Evolutionary conservation across 148 eudicot species (phyloP), one percentile per base, ranked within the genome.

Genomic region (Mesembryanthemum crystallinum): DNA sequence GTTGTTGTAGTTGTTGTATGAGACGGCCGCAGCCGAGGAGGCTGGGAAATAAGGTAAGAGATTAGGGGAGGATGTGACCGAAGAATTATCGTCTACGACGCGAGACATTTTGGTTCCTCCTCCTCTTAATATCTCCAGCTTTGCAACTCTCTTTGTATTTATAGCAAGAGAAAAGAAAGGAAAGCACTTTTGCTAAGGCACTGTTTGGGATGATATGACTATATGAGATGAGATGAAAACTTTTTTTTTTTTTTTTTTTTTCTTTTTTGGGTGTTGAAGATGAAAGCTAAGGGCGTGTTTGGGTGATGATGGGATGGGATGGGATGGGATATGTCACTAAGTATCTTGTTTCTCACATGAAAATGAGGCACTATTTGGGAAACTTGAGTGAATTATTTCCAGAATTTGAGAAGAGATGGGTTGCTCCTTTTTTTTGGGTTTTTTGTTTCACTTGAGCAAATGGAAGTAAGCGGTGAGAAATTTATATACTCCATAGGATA

Each of bases 71-170:
- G 82, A 80, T 5, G 83, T 64, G 17, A 83, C 71, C 21, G 83
- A 80, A 67, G 79, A 80, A 76, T 66, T 76, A 71, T 80, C 83
- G 67, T 80, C 83, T 15, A 76, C 72, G 10, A 80, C 83, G 20
- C 76, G 54, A 14, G 83, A 72, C 83, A 80, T 80, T 43, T 65
- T 54, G 54, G 32, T 59, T 5, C 57, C 45, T 35, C 27, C 28
- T 57, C 69, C 77, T 45, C 68, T 79, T 45, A 73, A 24, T 43
- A 79, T 77, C 25, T 77, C 75, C 75, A 71, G 70, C 64, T 77
- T 77, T 77, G 28, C 76, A 29, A 11, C n/a, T 7, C 3, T 24
- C 32, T 43, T 27, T 24, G 45, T 64, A 17, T 49, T 61, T 73
- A 73, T 63, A 28, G 18, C 8, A 33, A 2, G n/a, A 11, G 1